Base-by-base conservation (phyloP, 192 early-diverging fungal genomes). In the Mortierella hygrophila region DNA sequence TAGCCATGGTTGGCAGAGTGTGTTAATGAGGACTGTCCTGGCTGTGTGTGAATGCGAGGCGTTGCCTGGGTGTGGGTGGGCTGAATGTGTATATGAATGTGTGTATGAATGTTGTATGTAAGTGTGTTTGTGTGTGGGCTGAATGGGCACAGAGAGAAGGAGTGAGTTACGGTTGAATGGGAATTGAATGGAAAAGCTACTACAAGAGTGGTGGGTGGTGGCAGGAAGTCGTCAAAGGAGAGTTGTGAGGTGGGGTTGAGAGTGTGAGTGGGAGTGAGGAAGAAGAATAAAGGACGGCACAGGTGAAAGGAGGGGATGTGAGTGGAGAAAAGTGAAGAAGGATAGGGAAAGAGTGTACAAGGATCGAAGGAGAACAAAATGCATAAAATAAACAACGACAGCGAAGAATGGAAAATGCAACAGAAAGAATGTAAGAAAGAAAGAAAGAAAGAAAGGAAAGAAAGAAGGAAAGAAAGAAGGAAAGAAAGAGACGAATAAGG, bases 341-440 rank as follows among this genome's bases (percentile, higher is more conserved):
- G 72, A 6, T 4, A 44, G 5, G 71, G 44, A 21, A 44, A 40
- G 71, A 40, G 68, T 26, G 6, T 6, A 60, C 8, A 18, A 73
- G 10, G 38, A n/a, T 13, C 21, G 63, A 13, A 29, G 6, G 49
- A 60, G n/a, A 60, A 60, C 9, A 18, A 26, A 68, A 55, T 55
- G 54, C 38, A 52, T 5, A 74, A 46, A 18, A 54, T 10, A 74
- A 10, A 9, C n/a, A 55, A n/a, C 42, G n/a, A 74, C 8, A 15
- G 42, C 41, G 35, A 40, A 21, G 55, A 38, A 38, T 38, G 26
- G 46, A 15, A 46, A 46, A 52, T 52, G 49, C 49, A 68, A 74
- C 21, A 35, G 20, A 70, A 77, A 32, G 38, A 26, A 40, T 52
- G 70, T 42, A 73, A 74, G 77, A 35, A 10, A 49, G 74, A 37